Base-by-base conservation (phyloP, 139 green algal species). In the Tetraselmis chui region DNA sequence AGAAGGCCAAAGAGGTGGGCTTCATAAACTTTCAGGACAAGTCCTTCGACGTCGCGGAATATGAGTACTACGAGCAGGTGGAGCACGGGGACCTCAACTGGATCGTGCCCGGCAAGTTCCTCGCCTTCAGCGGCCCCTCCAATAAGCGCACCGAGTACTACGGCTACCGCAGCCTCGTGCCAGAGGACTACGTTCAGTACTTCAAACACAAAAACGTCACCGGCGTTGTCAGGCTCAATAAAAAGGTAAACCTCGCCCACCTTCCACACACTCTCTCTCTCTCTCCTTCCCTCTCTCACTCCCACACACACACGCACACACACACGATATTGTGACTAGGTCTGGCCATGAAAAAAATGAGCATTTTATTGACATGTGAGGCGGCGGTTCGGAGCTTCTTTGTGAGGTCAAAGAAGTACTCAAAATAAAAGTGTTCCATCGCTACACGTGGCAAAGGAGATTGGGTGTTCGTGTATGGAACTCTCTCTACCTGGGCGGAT, bases 31-130 rank as follows among this genome's bases (percentile, higher is more conserved):
- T 92, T 90, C 83, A 91, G 29, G 81, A 82, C 26, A 88, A 80
- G 23, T 77, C 80, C 0, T 97, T 95, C 85, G 89, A 93, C 82
- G 45, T 95, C 26, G 92, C 93, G 28, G 92, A 98, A 85, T 98
- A 98, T 80, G 92, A 97, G 83, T 89, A 95, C 85, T 97, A 97
- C 59, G 95, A 98, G 86, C 93, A 97, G 89, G 93, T 97, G 25
- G 92, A 97, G 89, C 94, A 97, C 81, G 94, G 94, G 1, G 94
- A 97, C 80, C 87, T 96, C 2, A 95, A 96, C 88, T 97, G 93
- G 95, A 97, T 98, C 45, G 82, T 98, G n/a, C 94, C 94, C 0
- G 91, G 92, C 45, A 97, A 97, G 90, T 83, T 98, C 23, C 81
- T 97, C 58, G 95, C 95, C 1, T 98, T 98, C 84, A 91, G 85